Percentiles rank a stretch among this genome's conserved stretches.
These are phyloP conservation scores for Vanrija sp. DNA, from an alignment of 1,284 basidiomycete genomes.

Conservation along the genomic window DNA sequence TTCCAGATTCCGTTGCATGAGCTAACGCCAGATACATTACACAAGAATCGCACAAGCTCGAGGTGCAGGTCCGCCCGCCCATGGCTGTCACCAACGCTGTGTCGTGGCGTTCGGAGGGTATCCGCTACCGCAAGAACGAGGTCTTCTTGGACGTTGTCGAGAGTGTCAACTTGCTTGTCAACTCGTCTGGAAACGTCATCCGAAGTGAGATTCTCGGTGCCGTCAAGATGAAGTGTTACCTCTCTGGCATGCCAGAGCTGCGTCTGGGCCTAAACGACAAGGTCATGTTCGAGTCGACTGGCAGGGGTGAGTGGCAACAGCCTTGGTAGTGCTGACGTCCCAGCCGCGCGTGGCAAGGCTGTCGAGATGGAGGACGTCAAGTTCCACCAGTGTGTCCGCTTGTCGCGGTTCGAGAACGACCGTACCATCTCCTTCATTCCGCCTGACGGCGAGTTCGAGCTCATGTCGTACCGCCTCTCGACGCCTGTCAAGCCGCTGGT, in stretches of 20 bases:
- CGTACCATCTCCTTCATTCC: constrained; percentile 99
- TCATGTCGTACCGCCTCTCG: constrained; percentile 94
- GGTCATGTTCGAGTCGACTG: constrained; percentile 98
- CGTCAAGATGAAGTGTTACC: constrained; percentile 99
- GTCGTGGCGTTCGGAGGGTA: constrained; percentile 97
- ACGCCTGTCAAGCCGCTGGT: constrained; percentile 96
- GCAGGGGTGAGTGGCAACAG: constrained; percentile 61
- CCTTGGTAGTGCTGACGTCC: neutral
- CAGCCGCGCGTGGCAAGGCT: constrained; percentile 90
- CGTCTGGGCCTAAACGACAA: constrained; percentile 96
- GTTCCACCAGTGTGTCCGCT: constrained; percentile 99
- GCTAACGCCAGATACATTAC: constrained; percentile 71
- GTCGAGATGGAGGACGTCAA: constrained; percentile 99
- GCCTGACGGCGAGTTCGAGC: constrained; percentile 96
- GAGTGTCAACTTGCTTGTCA: constrained; percentile 93
- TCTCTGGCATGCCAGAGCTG: constrained; percentile 97
- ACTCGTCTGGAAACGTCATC: constrained; percentile 94
- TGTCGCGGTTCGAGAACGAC: constrained; percentile 98
- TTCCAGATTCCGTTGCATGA: constrained; percentile 40
- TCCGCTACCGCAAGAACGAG: constrained; percentile 97
- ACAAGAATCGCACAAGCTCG: constrained; percentile 97
- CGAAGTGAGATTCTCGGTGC: constrained; percentile 96
- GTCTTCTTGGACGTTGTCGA: constrained; percentile 99
- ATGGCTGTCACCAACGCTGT: constrained; percentile 99
- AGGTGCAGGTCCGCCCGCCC: constrained; percentile 91